Evolutionary conservation across 1,284 basidiomycete genomes (phyloP), one percentile per base, ranked within the genome.

Genomic region (Psilocybe mexicana): DNA sequence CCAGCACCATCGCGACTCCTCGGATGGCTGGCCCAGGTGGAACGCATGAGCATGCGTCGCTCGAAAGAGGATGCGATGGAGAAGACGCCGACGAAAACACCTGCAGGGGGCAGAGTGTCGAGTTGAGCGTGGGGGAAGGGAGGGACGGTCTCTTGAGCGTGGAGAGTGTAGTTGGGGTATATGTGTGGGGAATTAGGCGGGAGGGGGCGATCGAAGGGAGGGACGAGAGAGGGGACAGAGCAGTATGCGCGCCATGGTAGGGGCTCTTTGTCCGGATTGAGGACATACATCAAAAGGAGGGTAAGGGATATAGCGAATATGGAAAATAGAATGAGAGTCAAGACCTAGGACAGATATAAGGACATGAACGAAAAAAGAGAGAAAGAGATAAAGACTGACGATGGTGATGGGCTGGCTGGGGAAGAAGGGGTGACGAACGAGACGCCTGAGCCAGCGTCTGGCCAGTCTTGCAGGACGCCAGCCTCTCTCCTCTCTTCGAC

Each of bases 161-260:
- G 38, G 6, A 3, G 38, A 8, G 65, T 69, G 49, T 63, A 55
- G 49, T 72, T 69, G 28, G 66, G 66, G 57, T 61, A 76, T 70
- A 71, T 75, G 71, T 64, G 78, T 60, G 69, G 77, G 33, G 64
- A 72, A 63, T 76, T 73, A 64, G 74, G 70, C 6, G 72, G 72
- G 56, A 73, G 70, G 52, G 67, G 70, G 54, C 72, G 66, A 44
- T 75, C 71, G 64, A 76, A 72, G 61, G 76, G 65, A 64, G 77
- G 63, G 69, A 81, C 69, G 67, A 83, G 79, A 36, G 81, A 79
- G 43, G 86, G 81, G 61, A 86, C 76, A 53, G 90, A 83, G 74
- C 96, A 98, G 72, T 96, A 96, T 26, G 88, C 86, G 63, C 94
- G 86, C 94, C 95, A 99, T 44, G 96, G 95, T 30, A 96, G 76